phyloP scores from a whole-genome alignment of 192 early-diverging fungal species.

The Coemansia brasiliensis region DNA sequence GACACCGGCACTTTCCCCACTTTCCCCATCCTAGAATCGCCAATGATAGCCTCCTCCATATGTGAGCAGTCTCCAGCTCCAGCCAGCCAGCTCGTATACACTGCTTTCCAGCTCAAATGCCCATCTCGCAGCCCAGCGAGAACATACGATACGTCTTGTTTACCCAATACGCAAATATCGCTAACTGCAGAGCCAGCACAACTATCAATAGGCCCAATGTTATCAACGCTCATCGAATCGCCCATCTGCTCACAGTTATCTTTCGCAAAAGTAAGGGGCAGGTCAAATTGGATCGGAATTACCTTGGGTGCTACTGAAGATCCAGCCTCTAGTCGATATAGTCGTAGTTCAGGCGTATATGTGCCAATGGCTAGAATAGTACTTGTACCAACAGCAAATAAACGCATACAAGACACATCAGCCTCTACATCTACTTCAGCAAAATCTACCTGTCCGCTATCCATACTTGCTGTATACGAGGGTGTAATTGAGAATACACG shows the following conservation, averaged over 20 bases:
- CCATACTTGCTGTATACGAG: too few species aligned
- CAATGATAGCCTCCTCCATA: neutral
- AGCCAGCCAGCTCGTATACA: neutral
- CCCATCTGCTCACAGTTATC: neutral
- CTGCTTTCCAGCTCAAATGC: conserved; percentile 1
- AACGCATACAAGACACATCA: conserved; percentile 29
- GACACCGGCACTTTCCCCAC: neutral
- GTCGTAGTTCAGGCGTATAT: conserved; percentile 11
- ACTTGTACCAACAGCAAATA: conserved; percentile 9
- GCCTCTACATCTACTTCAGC: neutral
- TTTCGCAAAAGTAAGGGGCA: neutral
- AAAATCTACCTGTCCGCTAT: neutral
- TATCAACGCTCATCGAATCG: conserved; percentile 10
- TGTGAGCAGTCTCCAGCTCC: neutral
- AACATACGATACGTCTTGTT: conserved; percentile 3
- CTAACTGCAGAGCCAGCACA: conserved; percentile 11
- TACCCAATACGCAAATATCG: conserved; percentile 24
- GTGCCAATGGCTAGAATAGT: conserved; percentile 19
- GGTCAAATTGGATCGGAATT: neutral
- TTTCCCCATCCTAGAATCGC: neutral
- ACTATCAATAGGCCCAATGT: neutral
- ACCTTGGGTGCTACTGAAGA: neutral
- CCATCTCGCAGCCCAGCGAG: conserved; percentile 41
- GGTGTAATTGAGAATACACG: conserved; percentile 2
- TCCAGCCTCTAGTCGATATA: conserved; percentile 1